phyloP scores from a whole-genome alignment of 169 alveolate species.

The Perkinsus marinus region DNA sequence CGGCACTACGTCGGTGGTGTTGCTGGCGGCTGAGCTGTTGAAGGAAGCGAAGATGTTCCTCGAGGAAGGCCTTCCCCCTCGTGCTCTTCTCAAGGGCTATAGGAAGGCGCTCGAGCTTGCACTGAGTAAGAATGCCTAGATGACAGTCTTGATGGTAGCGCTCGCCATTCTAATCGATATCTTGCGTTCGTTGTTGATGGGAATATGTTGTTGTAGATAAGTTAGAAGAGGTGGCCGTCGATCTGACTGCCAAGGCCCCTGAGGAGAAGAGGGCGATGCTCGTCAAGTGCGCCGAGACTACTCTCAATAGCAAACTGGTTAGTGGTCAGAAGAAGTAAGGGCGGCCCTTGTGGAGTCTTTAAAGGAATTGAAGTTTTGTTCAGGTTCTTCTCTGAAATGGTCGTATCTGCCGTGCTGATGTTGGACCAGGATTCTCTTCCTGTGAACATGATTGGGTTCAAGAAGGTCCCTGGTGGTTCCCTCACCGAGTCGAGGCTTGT shows the following conservation, averaged over 20 bases:
- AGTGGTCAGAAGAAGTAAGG: slow-evolving; percentile 70
- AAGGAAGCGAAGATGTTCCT: slow-evolving; percentile 82
- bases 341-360: background rate
- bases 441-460: slow-evolving; percentile 76
- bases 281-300: slow-evolving; percentile 91
- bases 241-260: slow-evolving; percentile 36
- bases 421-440: slow-evolving; percentile 55
- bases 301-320: slow-evolving; percentile 85
- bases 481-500: slow-evolving; percentile 74
- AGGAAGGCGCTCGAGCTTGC: slow-evolving; percentile 74
- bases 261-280: slow-evolving; percentile 63
- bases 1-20: slow-evolving; percentile 87
- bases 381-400: slow-evolving; percentile 37
- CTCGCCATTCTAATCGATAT: too few species aligned
- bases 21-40: slow-evolving; percentile 83
- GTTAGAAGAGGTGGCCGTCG: slow-evolving; percentile 45
- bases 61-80: slow-evolving; percentile 90
- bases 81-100: slow-evolving; percentile 81
- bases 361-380: background rate
- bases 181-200: background rate
- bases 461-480: slow-evolving; percentile 93
- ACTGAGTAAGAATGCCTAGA: background rate
- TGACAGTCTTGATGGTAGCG: too few species aligned
- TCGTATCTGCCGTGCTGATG: slow-evolving; percentile 85
- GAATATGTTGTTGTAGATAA: slow-evolving; percentile 7